phyloP scores from a whole-genome alignment of 2,329 filamentous ascomycete species.

The Aspergillus sp. region DNA sequence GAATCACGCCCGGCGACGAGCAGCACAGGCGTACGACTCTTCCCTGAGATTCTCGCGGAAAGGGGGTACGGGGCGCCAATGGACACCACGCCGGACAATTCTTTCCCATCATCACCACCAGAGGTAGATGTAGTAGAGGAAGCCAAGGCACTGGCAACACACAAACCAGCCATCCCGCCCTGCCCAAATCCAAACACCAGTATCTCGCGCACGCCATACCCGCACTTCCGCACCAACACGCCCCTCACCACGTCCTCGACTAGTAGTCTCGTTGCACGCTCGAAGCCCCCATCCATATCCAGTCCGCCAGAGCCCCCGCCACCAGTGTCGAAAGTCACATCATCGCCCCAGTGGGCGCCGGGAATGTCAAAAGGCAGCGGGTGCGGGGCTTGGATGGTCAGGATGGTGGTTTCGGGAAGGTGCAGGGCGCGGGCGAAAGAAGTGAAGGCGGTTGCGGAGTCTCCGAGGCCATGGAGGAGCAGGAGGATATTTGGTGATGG shows the following conservation, averaged over 20 bases:
- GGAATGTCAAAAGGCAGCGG: conserved; percentile 61
- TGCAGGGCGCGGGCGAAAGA: conserved; percentile 59
- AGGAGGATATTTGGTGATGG: conserved; percentile 65
- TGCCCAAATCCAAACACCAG: conserved; percentile 61
- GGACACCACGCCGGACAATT: conserved; percentile 34
- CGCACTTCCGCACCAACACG: conserved; percentile 48
- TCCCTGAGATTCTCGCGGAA: conserved; percentile 21
- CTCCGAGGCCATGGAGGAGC: conserved; percentile 77
- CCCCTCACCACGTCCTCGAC: conserved; percentile 45
- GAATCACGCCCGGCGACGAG: conserved; percentile 34
- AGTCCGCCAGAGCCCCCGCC: conserved; percentile 40
- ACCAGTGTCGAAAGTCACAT: conserved; percentile 46
- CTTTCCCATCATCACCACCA: too few species aligned
- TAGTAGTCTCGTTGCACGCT: conserved; percentile 41
- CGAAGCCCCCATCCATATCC: conserved; percentile 56
- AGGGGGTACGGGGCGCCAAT: conserved; percentile 37
- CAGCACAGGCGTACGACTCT: conserved; percentile 35
- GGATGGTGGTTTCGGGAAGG: conserved; percentile 67
- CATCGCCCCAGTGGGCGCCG: conserved; percentile 64
- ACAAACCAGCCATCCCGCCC: conserved; percentile 56
- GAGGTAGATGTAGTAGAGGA: neutral
- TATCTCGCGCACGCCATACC: conserved; percentile 53
- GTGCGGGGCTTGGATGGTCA: conserved; percentile 64
- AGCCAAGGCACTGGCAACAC: conserved; percentile 42
- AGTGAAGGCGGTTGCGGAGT: conserved; percentile 61